Evolutionary conservation across 768 basidiomycete species (phyloP).

Genomic region (Leucogyrophana mollusca): DNA sequence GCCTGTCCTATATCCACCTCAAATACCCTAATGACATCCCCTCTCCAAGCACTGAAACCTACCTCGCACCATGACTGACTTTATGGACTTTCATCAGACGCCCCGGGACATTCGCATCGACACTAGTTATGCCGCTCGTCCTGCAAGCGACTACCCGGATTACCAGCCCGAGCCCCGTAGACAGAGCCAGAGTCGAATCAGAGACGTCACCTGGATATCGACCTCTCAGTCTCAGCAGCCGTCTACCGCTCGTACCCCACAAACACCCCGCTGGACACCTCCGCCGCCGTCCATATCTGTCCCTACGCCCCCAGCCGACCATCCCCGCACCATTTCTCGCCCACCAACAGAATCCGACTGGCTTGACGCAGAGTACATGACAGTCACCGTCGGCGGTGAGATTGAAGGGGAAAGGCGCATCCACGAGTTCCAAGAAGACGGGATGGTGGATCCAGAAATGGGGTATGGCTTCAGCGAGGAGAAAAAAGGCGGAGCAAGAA

Average conservation of each 20-base stretch:
- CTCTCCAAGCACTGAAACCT: background rate
- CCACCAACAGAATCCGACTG: conserved; percentile 30
- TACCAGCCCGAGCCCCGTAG: conserved; percentile 18
- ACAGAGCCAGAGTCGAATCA: conserved; percentile 21
- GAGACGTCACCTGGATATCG: conserved; percentile 33
- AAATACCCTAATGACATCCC: background rate
- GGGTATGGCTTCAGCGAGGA: conserved; percentile 23
- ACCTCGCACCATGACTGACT: conserved; percentile 21
- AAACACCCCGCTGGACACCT: conserved; percentile 20
- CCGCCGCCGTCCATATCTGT: conserved; percentile 19
- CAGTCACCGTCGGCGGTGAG: conserved; percentile 24
- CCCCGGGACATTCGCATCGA: conserved; percentile 25
- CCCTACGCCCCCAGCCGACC: conserved; percentile 24
- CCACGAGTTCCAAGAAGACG: too few species aligned
- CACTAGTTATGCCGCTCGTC: conserved; percentile 23
- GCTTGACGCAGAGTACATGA: conserved; percentile 33
- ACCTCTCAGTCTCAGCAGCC: conserved; percentile 22
- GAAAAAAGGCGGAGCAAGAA: conserved; percentile 30
- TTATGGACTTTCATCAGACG: conserved; percentile 12
- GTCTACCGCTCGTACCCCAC: conserved; percentile 24
- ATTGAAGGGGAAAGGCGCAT: conserved; percentile 19
- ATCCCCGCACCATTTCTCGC: conserved; percentile 17
- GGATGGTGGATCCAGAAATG: too few species aligned
- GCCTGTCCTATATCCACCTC: conserved; percentile 2
- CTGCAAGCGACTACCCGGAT: conserved; percentile 26